These are phyloP conservation scores for Saccharomyces pastorianus DNA, from an alignment of 1,139 yeast genomes.

Conservation along the genomic window DNA sequence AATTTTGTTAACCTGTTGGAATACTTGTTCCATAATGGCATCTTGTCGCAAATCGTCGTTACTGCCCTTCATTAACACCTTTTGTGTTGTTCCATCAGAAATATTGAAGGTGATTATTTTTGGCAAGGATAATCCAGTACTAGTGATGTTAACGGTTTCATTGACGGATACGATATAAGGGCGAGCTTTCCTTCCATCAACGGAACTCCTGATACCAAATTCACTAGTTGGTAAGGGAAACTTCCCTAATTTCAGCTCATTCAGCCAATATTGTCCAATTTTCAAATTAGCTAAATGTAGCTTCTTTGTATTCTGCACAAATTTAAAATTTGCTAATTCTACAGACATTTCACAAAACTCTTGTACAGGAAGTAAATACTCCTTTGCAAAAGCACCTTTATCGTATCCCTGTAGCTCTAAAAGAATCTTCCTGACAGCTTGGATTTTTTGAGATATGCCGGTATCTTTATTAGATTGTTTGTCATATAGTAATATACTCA, in stretches of 20 bases:
- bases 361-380: conserved; percentile 38
- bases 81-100: conserved; percentile 50
- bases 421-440: conserved; percentile 47
- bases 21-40: conserved; percentile 95
- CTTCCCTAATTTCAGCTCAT: conserved; percentile 35
- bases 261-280: conserved; percentile 52
- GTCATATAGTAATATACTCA: conserved; percentile 48
- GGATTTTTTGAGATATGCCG: conserved; percentile 40
- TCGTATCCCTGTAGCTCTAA: conserved; percentile 22
- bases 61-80: conserved; percentile 69
- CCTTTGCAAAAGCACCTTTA: conserved; percentile 17
- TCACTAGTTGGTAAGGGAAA: conserved; percentile 67
- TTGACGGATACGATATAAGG: conserved; percentile 44
- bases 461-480: conserved; percentile 27
- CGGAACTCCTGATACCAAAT: conserved; percentile 35
- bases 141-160: conserved; percentile 48
- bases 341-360: conserved; percentile 45
- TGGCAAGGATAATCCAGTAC: conserved; percentile 81
- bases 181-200: conserved; percentile 35
- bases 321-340: conserved; percentile 43
- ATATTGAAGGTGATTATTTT: conserved; percentile 55
- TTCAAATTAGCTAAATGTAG: conserved; percentile 36
- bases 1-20: conserved; percentile 73
- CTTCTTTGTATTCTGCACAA: conserved; percentile 30
- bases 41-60: conserved; percentile 92